Evolutionary conservation across 2,329 filamentous ascomycete species (phyloP).

Genomic region (Setomelanomma holmii): DNA sequence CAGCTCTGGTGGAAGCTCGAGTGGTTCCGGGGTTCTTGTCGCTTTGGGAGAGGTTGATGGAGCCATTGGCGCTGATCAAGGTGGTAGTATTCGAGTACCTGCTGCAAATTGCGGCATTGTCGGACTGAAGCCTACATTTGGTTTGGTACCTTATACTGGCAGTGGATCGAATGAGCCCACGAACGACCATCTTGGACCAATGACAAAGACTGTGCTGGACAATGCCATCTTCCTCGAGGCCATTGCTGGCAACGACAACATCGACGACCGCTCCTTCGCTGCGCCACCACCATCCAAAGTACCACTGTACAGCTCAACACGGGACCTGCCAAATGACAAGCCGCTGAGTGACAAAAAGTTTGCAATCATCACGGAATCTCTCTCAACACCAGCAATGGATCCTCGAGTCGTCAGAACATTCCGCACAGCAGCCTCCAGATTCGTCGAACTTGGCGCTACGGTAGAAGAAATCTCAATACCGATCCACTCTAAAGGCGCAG

Average conservation of each 20-base stretch:
- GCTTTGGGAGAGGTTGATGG: constrained; percentile 54
- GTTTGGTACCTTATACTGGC: constrained; percentile 61
- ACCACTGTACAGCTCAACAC: constrained; percentile 37
- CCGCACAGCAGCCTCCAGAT: constrained; percentile 50
- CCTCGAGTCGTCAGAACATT: constrained; percentile 53
- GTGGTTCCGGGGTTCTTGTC: constrained; percentile 57
- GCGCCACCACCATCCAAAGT: constrained; percentile 34
- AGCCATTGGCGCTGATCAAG: constrained; percentile 59
- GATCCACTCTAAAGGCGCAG: constrained; percentile 55
- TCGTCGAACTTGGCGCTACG: constrained; percentile 57
- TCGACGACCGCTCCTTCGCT: constrained; percentile 53
- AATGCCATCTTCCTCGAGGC: constrained; percentile 53
- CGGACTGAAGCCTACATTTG: constrained; percentile 61
- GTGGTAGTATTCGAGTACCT: constrained; percentile 57
- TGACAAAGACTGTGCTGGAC: constrained; percentile 54
- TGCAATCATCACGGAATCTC: constrained; percentile 41
- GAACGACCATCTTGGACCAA: constrained; percentile 59
- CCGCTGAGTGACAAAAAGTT: constrained; percentile 37
- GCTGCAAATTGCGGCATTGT: constrained; percentile 49
- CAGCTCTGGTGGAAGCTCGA: constrained; percentile 59
- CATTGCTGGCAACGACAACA: constrained; percentile 58
- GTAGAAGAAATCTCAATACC: constrained; percentile 62
- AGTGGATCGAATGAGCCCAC: constrained; percentile 58
- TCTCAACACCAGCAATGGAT: constrained; percentile 43
- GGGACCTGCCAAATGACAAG: constrained; percentile 10